A percentile compares a stretch with the other conserved stretches of the same genome.
Conservation (phyloP, 441 rosid genomes). For the Erodium texanum region DNA sequence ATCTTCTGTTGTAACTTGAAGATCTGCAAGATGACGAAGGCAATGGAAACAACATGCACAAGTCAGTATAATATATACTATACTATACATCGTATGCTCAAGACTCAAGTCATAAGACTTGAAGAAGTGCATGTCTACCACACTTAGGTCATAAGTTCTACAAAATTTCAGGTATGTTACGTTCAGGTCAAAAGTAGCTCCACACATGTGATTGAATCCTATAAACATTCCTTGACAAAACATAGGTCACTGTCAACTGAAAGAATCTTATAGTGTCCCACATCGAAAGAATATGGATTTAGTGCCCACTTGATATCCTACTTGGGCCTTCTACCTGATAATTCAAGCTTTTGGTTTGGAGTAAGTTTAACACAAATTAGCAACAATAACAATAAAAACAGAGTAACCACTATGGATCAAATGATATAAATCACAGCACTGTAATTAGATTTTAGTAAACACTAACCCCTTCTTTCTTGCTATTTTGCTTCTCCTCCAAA, state of each 20-base stretch:
- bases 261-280: no score
- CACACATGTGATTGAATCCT: no score
- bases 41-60: background rate
- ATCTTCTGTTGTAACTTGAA: conserved; percentile 72
- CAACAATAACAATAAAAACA: background rate
- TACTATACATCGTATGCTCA: no score
- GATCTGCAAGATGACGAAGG: conserved; percentile 37
- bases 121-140: no score
- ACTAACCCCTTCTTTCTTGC: conserved; percentile 81
- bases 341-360: no score
- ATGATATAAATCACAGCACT: background rate
- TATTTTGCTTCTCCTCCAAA: conserved; percentile 80
- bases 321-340: no score
- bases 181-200: background rate
- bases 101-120: no score
- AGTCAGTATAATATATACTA: background rate
- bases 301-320: no score
- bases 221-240: no score
- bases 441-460: background rate
- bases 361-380: no score
- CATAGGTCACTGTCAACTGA: no score
- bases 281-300: no score
- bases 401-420: background rate
- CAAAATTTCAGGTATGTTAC: background rate
- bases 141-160: background rate